Evolutionary conservation across 352 stramenopile species (phyloP), one percentile per base, ranked within the genome.

Genomic region (Globisporangium paddicum): DNA sequence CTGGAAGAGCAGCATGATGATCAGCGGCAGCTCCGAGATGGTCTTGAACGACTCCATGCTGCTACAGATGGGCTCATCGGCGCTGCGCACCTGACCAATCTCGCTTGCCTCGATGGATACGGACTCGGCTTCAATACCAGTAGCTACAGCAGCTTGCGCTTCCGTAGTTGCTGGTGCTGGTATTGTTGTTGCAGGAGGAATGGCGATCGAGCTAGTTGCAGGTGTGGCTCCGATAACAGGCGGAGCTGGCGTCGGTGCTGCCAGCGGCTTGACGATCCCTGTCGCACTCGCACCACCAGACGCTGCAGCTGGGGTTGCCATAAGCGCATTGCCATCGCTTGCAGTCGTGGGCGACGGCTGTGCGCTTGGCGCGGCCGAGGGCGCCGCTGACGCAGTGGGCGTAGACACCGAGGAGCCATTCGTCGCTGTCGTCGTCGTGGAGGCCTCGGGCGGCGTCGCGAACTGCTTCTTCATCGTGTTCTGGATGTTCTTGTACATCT

Each of bases 1-100:
- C 75, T 99, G 96, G 61, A 99, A 99, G 38, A 99, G 86, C 47
- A 99, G 73, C 93, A 99, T 99, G 58, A 99, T 96, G 70, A 98
- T 98, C 42, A 98, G 72, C n/a, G 96, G 96, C 57, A 97, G 90
- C 74, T 99, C 97, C 6, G 91, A 97, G 44, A 99, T 88, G 18
- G 98, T 95, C 65, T 96, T 96, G 71, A 97, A 98, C 34, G 90
- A 97, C 63, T 97, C 88, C 60, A 93, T 75, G 62, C 84, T 91
- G 62, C 76, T 87, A 58, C 77, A 90, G 8, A 97, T 72, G 5
- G 66, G 68, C n/a, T 90, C 75, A 23, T 81, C 71, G 11, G 57
- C 51, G 23, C 47, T 63, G 8, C 58, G 54, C 11, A 5, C n/a
- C 37, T 55, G 56, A 3, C 42, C 56, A 11, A 71, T 62, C 32